Base-by-base conservation (phyloP, 2,329 filamentous ascomycete species). In the Aureobasidium pullulans region DNA sequence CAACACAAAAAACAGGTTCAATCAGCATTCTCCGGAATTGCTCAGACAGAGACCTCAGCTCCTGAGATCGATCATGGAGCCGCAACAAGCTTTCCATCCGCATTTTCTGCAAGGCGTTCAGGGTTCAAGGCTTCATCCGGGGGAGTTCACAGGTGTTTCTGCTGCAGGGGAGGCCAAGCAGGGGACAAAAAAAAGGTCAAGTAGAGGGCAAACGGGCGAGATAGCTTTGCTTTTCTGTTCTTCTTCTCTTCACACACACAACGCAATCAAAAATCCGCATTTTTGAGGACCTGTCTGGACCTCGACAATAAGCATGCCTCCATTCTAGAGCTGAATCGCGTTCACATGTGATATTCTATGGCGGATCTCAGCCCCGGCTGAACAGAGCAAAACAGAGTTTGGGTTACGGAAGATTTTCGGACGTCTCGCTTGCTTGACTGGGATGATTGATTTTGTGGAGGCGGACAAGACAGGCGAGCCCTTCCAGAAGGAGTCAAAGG, bases 401-500 rank as follows among this genome's bases (percentile, higher is more conserved):
- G 10, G 7, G 11, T 19, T 40, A 52, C 34, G 48, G 48, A 52
- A 13, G 16, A 39, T 52, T 29, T 31, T 52, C 34, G 34, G 48
- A 19, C 23, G 23, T 23, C 23, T 23, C 23, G 23, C 23, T 23
- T 23, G 23, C 23, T 23, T 23, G 23, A 23, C 23, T 23, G 23
- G 23, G 23, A 23, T 3, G 3, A 23, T 23, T 23, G 23, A 23
- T 23, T 23, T 23, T 23, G 23, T 23, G 23, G 23, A 23, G 23
- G 23, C 23, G 23, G 23, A 23, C 23, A 23, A 23, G 23, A 23
- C 23, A 23, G 23, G 23, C 23, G 23, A 23, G 23, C 23, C 23
- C 23, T 23, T 23, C 48, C 48, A 52, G 48, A 52, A 52, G 36
- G 34, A 52, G 48, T 52, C 48, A 52, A 52, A 39, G 48, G 48